Evolutionary conservation across 2,329 filamentous ascomycete genomes (phyloP).

Genomic region (Arachnomyces sp.): DNA sequence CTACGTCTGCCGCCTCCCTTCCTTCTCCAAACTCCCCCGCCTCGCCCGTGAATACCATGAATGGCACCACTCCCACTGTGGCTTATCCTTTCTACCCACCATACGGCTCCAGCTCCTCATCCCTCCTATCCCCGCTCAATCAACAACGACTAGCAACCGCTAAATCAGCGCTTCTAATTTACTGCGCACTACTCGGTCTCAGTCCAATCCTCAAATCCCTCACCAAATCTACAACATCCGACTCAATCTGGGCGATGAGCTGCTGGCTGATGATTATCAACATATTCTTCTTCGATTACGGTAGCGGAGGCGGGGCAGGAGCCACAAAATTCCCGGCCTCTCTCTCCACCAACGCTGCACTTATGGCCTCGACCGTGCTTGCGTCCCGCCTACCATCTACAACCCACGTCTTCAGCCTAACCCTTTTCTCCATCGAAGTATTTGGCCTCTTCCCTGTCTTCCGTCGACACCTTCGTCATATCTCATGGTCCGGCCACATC

Average conservation of each 20-base stretch:
- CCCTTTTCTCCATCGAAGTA: slow-evolving; percentile 92
- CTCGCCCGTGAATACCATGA: slow-evolving; percentile 15
- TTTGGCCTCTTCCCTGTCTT: slow-evolving; percentile 98
- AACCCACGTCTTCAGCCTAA: slow-evolving; percentile 88
- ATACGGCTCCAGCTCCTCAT: slow-evolving; percentile 24
- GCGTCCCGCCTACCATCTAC: slow-evolving; percentile 83
- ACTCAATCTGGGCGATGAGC: slow-evolving; percentile 96
- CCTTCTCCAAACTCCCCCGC: slow-evolving; percentile 33
- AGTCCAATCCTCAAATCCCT: slow-evolving; percentile 94
- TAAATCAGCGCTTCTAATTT: slow-evolving; percentile 88
- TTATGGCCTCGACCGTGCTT: slow-evolving; percentile 93
- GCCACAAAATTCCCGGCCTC: slow-evolving; percentile 48
- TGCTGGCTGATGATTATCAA: slow-evolving; percentile 91
- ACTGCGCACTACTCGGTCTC: slow-evolving; percentile 81
- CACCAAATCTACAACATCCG: slow-evolving; percentile 82
- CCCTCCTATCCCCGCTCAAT: slow-evolving; percentile 45
- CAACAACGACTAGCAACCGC: slow-evolving; percentile 66
- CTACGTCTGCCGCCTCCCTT: slow-evolving; percentile 49
- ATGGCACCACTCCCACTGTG: slow-evolving; percentile 18
- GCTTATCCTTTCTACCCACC: slow-evolving; percentile 26
- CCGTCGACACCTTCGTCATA: slow-evolving; percentile 72
- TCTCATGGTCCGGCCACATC: slow-evolving; percentile 74
- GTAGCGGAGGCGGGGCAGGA: slow-evolving; percentile 45
- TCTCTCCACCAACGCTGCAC: slow-evolving; percentile 85
- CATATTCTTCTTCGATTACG: slow-evolving; percentile 97